Base-by-base conservation (phyloP, 2,329 filamentous ascomycete species). In the Botrytis hyacinthi region DNA sequence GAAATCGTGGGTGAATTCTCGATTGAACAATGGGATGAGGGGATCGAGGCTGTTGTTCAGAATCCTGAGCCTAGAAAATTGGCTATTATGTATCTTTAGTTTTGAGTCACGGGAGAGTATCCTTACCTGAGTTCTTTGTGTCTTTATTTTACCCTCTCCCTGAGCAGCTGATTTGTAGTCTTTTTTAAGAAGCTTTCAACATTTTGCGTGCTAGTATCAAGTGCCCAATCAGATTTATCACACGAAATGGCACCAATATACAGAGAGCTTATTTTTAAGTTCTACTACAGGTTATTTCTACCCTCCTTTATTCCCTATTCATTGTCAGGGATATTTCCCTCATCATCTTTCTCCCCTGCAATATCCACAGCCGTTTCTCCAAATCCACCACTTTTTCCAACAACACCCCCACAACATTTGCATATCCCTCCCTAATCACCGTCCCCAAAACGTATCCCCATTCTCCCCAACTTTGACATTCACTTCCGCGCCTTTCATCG, bases 51-150 rank as follows among this genome's bases (percentile, higher is more conserved):
- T 32, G 72, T 71, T 9, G 71, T 32, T 71, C 77, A 78, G 29
- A 83, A 83, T 8, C 26, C 26, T n/a, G 46, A 59, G 16, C 63
- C 48, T 37, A 70, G 48, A 66, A 61, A 57, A 44, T 9, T 66
- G 60, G 46, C 42, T 14, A 5, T 71, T 20, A 29, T 71, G 42
- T 32, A 65, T 54, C 35, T 60, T 40, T 54, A 44, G n/a, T 20
- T 44, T 20, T 6, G 42, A 8, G 4, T n/a, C 16, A 6, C 12
- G 26, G 12, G 48, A 54, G 26, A 3, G 12, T 16, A n/a, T 54
- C 16, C 26, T n/a, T 3, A 14, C 48, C 14, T 54, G 10, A 54
- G 48, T n/a, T 14, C n/a, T 5, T 5, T 51, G 4, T 26, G 12
- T n/a, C 4, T 10, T 51, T 51, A 26, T 10, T 12, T 51, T 3